Base-by-base conservation (phyloP, 345 rosid species). In the Salix brachista region DNA sequence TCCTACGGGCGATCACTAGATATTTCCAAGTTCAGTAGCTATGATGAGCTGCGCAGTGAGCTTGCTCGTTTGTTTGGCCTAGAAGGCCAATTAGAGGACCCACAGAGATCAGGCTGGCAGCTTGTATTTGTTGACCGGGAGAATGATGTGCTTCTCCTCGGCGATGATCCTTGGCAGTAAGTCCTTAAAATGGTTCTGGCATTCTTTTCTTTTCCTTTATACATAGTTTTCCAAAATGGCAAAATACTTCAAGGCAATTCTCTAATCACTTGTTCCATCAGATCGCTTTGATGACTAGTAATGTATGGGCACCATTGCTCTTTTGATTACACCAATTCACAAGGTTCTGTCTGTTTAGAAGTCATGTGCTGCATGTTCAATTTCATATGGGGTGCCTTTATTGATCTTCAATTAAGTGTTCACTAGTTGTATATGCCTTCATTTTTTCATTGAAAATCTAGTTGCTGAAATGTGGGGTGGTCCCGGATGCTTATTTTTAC, bases 71-170 rank as follows among this genome's bases (percentile, higher is more conserved):
- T 89, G 92, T 92, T 92, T 83, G 90, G 90, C 77, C 85, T 89
- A 74, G 94, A 89, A 88, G 97, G 97, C 79, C 81, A 86, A 80
- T 87, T 89, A 64, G 97, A 91, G 86, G 86, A 89, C 85, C 90
- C 97, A 82, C 85, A 81, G 82, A 90, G 97, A 90, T 92, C 94
- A 90, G 94, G 94, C 94, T 92, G 97, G 97, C 94, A 92, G 97
- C 97, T 92, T 90, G 94, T 90, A 89, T 92, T 92, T 70, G 91
- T 90, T 67, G 94, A 92, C 91, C 86, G 91, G 97, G 94, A 92
- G 90, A 86, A 90, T 80, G 97, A 92, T 77, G 86, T 87, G 65
- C 97, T 92, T 89, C 97, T 92, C 90, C 97, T 90, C 84, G 97
- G 94, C 78, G 94, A 92, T 42, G 97, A 89, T 82, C 97, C 97